Evolutionary conservation across 805 yeast genomes (phyloP).

Genomic region (Wickerhamiella siamensis): DNA sequence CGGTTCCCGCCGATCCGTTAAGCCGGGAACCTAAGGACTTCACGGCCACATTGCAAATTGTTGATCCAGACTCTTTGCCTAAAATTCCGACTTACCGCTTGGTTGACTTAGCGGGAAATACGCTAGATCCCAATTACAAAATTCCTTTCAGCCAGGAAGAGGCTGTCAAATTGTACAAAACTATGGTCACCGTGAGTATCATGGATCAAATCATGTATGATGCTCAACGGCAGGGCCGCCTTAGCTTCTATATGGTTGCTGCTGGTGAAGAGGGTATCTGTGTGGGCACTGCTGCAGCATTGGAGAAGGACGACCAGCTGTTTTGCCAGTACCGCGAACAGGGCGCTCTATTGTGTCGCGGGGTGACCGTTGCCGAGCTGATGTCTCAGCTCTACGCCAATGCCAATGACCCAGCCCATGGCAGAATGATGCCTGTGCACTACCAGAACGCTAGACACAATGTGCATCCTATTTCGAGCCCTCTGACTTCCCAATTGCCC

Average conservation of each 20-base stretch:
- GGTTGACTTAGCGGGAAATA: conserved; percentile 19
- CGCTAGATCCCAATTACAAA: conserved; percentile 16
- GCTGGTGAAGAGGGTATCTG: conserved; percentile 27
- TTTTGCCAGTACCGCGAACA: conserved; percentile 25
- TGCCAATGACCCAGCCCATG: conserved; percentile 20
- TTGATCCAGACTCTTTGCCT: not conserved
- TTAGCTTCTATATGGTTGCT: conserved; percentile 25
- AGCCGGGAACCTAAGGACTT: no score
- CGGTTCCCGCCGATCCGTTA: no score
- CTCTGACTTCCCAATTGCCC: conserved; percentile 25
- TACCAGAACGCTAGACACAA: conserved; percentile 19
- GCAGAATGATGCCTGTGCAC: conserved; percentile 26
- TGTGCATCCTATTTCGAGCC: conserved; percentile 25
- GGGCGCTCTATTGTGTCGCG: conserved; percentile 23
- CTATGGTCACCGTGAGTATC: conserved; percentile 22
- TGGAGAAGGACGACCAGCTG: conserved; percentile 20
- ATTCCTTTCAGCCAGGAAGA: conserved; percentile 17
- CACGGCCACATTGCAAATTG: not conserved
- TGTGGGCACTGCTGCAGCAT: conserved; percentile 24
- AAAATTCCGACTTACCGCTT: conserved; percentile 20
- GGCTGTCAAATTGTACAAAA: conserved; percentile 20
- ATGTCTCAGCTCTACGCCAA: conserved; percentile 24
- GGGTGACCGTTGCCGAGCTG: conserved; percentile 21
- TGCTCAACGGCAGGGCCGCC: conserved; percentile 26
- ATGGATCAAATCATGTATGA: conserved; percentile 25